These are phyloP conservation scores for Albizia julibrissin DNA, from an alignment of 306 rosid genomes.

Conservation along the genomic window DNA sequence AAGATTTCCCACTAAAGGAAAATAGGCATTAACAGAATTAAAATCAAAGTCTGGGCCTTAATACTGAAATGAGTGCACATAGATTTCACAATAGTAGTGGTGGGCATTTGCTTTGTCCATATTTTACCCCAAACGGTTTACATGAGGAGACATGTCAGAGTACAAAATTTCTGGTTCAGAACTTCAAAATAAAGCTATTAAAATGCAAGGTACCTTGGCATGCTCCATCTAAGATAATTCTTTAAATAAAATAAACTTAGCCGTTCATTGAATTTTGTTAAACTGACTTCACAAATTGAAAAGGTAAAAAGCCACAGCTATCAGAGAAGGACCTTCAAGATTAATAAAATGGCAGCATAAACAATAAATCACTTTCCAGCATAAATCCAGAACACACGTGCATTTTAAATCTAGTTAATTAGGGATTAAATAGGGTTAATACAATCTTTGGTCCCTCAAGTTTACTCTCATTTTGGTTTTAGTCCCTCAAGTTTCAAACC, in stretches of 20 bases:
- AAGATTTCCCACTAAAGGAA: not conserved
- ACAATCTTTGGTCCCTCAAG: too few relatives aligned
- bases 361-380: conserved; percentile 1
- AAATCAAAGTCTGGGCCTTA: conserved; percentile 6
- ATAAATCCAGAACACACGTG: not conserved
- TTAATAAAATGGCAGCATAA: conserved; percentile 14
- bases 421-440: not conserved
- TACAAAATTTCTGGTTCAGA: not conserved
- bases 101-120: not conserved
- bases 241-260: not conserved
- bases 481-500: too few relatives aligned
- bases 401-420: not conserved
- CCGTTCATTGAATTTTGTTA: conserved; percentile 15
- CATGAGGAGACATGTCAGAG: not conserved
- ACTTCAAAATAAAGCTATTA: not conserved
- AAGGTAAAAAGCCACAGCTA: conserved; percentile 21
- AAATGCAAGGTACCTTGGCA: conserved; percentile 11
- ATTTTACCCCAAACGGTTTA: conserved; percentile 2
- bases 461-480: too few relatives aligned
- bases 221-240: not conserved
- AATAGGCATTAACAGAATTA: conserved; percentile 11
- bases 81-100: not conserved
- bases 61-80: conserved; percentile 14
- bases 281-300: conserved; percentile 9
- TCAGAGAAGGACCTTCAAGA: conserved; percentile 11